phyloP scores from a whole-genome alignment of 768 basidiomycete species.

The Tylopilus sp. region DNA sequence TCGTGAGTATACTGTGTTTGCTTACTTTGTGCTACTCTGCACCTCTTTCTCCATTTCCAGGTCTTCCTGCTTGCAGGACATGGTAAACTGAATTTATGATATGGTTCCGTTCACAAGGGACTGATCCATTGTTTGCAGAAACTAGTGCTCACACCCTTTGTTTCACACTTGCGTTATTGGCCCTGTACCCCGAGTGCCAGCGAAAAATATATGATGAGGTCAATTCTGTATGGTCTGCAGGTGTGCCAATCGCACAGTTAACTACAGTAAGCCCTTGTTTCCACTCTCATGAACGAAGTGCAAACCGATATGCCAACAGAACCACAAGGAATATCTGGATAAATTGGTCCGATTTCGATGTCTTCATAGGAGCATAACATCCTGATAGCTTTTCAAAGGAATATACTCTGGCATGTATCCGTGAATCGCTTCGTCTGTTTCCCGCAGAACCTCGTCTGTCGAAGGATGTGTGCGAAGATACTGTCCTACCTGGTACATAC shows the following conservation, averaged over 20 bases:
- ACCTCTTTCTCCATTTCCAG: conserved; percentile 22
- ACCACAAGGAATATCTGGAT: conserved; percentile 38
- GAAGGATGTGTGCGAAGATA: conserved; percentile 35
- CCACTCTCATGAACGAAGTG: neutral
- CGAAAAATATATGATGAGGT: conserved; percentile 43
- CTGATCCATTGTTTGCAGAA: conserved; percentile 31
- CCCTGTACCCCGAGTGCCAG: conserved; percentile 49
- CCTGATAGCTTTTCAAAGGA: conserved; percentile 28
- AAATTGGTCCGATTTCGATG: conserved; percentile 30
- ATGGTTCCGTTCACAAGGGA: neutral
- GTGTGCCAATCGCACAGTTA: conserved; percentile 22
- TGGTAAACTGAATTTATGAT: conserved; percentile 28
- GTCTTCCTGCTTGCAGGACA: conserved; percentile 47
- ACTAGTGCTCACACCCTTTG: conserved; percentile 45
- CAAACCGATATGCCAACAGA: conserved; percentile 22
- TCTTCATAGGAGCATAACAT: neutral
- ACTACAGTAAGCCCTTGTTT: conserved; percentile 26
- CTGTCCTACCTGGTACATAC: conserved; percentile 30
- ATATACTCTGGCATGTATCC: conserved; percentile 41
- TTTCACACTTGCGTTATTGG: too few relatives aligned
- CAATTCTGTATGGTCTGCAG: conserved; percentile 37
- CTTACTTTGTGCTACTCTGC: neutral
- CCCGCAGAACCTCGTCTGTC: conserved; percentile 36
- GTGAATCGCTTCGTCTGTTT: too few relatives aligned
- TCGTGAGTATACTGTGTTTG: conserved; percentile 31